Percentiles rank a stretch among this genome's conserved stretches.
phyloP scores from a whole-genome alignment of 1,284 basidiomycete species.

The Rhodotorula glutinis region DNA sequence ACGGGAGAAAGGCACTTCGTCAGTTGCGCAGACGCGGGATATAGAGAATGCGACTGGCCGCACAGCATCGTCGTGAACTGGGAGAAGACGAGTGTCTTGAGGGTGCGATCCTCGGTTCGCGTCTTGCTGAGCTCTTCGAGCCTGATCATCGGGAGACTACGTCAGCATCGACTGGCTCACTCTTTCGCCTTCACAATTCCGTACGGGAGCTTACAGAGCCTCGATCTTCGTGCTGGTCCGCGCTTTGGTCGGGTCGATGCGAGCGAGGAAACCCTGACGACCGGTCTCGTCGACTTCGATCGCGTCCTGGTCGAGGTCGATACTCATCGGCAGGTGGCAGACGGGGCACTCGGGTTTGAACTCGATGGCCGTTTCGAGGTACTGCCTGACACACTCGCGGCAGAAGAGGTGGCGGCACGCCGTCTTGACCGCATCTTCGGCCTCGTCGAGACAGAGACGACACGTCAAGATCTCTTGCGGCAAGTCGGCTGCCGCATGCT shows the following conservation, averaged over 20 bases:
- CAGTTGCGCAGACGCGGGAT: too few species aligned
- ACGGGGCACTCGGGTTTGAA: slow-evolving; percentile 84
- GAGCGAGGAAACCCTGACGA: slow-evolving; percentile 88
- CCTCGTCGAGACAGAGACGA: slow-evolving; percentile 92
- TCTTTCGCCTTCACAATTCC: too few species aligned
- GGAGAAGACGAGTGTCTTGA: slow-evolving; percentile 94
- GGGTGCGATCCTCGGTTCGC: slow-evolving; percentile 78
- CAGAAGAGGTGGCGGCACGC: slow-evolving; percentile 81
- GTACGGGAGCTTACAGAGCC: slow-evolving; percentile 62
- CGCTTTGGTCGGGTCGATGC: slow-evolving; percentile 85
- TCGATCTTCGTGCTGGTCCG: slow-evolving; percentile 96
- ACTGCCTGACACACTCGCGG: slow-evolving; percentile 92
- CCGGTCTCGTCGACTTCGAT: slow-evolving; percentile 71
- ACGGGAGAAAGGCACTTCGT: too few species aligned
- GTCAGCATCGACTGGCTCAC: too few species aligned
- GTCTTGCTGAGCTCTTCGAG: slow-evolving; percentile 88
- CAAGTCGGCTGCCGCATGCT: slow-evolving; percentile 60
- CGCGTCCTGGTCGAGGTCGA: slow-evolving; percentile 90
- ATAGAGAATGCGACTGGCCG: too few species aligned
- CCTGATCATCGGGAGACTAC: too few species aligned
- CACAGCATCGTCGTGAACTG: slow-evolving; percentile 83
- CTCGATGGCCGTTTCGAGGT: slow-evolving; percentile 71
- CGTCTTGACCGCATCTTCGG: slow-evolving; percentile 88
- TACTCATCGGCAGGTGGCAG: slow-evolving; percentile 87
- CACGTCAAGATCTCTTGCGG: slow-evolving; percentile 63